These are phyloP conservation scores for Exserohilum rostratum DNA, from an alignment of 2,329 filamentous ascomycete species.

Conservation along the genomic window DNA sequence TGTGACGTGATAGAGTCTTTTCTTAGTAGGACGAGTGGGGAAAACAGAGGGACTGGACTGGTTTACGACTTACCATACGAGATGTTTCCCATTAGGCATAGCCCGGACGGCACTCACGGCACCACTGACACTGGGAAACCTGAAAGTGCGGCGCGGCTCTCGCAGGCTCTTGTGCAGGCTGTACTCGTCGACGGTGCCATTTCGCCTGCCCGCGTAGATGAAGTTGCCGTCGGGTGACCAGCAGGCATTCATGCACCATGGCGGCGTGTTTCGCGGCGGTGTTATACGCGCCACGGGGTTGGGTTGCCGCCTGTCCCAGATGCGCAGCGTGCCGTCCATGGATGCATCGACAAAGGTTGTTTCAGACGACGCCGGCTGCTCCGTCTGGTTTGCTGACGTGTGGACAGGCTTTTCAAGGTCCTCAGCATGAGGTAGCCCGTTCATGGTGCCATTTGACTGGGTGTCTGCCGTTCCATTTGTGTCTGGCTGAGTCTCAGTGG, in stretches of 20 bases:
- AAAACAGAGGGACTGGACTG: not conserved
- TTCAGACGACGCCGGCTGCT: slow-evolving; percentile 63
- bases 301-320: slow-evolving; percentile 85
- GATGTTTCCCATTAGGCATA: slow-evolving; percentile 91
- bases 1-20: not conserved
- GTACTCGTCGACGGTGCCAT: slow-evolving; percentile 93
- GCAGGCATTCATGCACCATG: slow-evolving; percentile 97
- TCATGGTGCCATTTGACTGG: slow-evolving; percentile 33
- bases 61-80: slow-evolving; percentile 71
- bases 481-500: slow-evolving; percentile 19
- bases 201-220: slow-evolving; percentile 89
- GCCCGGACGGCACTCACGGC: slow-evolving; percentile 84
- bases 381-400: slow-evolving; percentile 41
- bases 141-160: slow-evolving; percentile 77
- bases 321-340: slow-evolving; percentile 84
- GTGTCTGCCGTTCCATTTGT: slow-evolving; percentile 30
- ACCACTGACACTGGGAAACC: slow-evolving; percentile 87
- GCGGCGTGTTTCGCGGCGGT: slow-evolving; percentile 76
- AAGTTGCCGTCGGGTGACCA: slow-evolving; percentile 96
- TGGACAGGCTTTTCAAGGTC: slow-evolving; percentile 44
- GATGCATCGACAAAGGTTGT: slow-evolving; percentile 87
- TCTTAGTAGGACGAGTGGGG: not conserved
- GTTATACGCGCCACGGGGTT: slow-evolving; percentile 80
- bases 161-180: slow-evolving; percentile 80
- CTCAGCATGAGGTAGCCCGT: slow-evolving; percentile 61